These are phyloP conservation scores for Kokia cookei DNA, from an alignment of 441 rosid species.

Conservation along the genomic window DNA sequence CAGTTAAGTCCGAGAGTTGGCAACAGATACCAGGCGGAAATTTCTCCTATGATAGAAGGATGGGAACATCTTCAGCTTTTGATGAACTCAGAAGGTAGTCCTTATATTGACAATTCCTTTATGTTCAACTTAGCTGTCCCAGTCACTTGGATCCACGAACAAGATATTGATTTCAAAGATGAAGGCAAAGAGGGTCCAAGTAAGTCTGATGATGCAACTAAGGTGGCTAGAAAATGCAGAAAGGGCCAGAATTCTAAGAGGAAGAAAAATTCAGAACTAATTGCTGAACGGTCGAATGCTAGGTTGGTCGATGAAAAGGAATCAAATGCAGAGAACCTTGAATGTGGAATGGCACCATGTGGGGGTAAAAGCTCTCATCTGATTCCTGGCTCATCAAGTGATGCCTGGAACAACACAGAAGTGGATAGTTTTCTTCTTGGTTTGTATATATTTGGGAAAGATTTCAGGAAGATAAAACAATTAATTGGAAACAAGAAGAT, in stretches of 20 bases:
- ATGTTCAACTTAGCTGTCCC: conserved; percentile 42
- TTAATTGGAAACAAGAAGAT: conserved; percentile 49
- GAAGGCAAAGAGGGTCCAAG: conserved; percentile 21
- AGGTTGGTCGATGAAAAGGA: conserved; percentile 9
- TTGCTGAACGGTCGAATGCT: conserved; percentile 16
- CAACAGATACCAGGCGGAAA: background rate
- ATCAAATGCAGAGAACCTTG: conserved; percentile 18
- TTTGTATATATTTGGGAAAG: conserved; percentile 64
- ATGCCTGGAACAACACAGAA: conserved; percentile 49
- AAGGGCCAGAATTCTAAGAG: conserved; percentile 22
- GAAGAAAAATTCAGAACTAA: conserved; percentile 22
- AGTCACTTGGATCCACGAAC: conserved; percentile 30
- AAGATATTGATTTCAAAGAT: conserved; percentile 6
- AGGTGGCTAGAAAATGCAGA: conserved; percentile 28
- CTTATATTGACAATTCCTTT: conserved; percentile 33
- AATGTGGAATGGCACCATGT: background rate
- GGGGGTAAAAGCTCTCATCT: conserved; percentile 18
- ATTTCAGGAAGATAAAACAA: conserved; percentile 41
- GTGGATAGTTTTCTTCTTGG: conserved; percentile 59
- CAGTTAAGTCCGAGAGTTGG: background rate
- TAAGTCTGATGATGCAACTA: conserved; percentile 16
- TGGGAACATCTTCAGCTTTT: background rate
- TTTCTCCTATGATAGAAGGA: background rate
- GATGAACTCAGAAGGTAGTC: conserved; percentile 18
- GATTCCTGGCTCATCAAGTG: conserved; percentile 34